Evolutionary conservation across 163 green algal genomes (phyloP).

Genomic region (Scenedesmus sp.): DNA sequence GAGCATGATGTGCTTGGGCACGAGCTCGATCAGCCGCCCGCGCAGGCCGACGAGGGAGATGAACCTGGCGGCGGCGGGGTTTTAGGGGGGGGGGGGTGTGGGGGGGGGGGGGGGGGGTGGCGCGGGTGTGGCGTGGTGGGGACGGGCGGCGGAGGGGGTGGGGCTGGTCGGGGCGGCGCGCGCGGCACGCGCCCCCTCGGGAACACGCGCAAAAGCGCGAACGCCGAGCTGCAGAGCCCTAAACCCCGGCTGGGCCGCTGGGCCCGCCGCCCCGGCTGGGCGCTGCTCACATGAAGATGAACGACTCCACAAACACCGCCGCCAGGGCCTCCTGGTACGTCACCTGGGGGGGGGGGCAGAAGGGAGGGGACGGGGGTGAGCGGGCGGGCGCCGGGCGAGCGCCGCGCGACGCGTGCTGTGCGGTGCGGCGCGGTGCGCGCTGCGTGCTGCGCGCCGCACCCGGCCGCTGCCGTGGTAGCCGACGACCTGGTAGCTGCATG

Average conservation of each 20-base stretch:
- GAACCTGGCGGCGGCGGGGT: too few species aligned
- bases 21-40: constrained; percentile 63
- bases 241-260: too few species aligned
- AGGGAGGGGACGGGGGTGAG: background rate
- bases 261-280: too few species aligned
- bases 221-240: too few species aligned
- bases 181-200: too few species aligned
- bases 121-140: too few species aligned
- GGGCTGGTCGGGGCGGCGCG: too few species aligned
- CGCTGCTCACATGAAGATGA: constrained; percentile 87
- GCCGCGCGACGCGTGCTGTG: too few species aligned
- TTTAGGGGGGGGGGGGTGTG: too few species aligned
- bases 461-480: constrained; percentile 61
- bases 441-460: constrained; percentile 29
- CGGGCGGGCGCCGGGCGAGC: background rate
- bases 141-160: too few species aligned
- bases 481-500: constrained; percentile 71
- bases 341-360: constrained; percentile 45
- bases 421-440: background rate
- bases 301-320: constrained; percentile 83
- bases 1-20: constrained; percentile 74
- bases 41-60: constrained; percentile 74
- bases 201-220: too few species aligned
- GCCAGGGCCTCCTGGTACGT: constrained; percentile 73
- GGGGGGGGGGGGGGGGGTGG: too few species aligned